Conservation (phyloP, 1,284 basidiomycete genomes). For the Pseudozyma hubeiensis region DNA sequence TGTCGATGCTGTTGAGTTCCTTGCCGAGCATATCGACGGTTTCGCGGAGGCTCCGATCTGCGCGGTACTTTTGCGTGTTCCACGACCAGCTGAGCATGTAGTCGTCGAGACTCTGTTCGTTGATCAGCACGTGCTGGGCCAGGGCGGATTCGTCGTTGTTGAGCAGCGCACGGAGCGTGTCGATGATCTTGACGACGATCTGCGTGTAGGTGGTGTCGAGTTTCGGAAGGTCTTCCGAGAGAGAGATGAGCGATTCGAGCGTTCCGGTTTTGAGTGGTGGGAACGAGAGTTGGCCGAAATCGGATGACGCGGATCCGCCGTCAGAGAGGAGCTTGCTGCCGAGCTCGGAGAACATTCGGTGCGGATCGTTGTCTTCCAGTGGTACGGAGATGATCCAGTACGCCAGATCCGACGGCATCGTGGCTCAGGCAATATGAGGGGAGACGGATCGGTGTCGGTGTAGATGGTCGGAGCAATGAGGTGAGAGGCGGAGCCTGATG, state of each 20-base stretch:
- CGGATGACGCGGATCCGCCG: constrained; percentile 48
- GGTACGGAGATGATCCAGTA: constrained; percentile 74
- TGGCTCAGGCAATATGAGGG: neutral
- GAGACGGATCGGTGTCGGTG: neutral
- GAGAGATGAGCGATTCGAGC: constrained; percentile 85
- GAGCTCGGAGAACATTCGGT: constrained; percentile 71
- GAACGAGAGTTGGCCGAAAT: constrained; percentile 60
- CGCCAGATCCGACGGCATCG: constrained; percentile 72
- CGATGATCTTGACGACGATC: constrained; percentile 90
- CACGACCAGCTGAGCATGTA: constrained; percentile 79
- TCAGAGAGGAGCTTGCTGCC: constrained; percentile 68
- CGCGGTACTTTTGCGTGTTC: constrained; percentile 88
- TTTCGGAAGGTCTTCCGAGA: constrained; percentile 94
- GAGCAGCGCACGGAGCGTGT: constrained; percentile 88
- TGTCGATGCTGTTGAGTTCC: constrained; percentile 70
- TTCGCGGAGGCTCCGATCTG: constrained; percentile 81
- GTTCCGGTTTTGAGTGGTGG: constrained; percentile 81
- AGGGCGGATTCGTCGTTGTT: constrained; percentile 89
- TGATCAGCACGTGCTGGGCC: constrained; percentile 83
- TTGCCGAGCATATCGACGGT: constrained; percentile 84
- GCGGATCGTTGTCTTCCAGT: constrained; percentile 71
- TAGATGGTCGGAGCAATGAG: constrained; percentile 1
- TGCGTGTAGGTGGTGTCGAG: constrained; percentile 88
- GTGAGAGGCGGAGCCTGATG: neutral
- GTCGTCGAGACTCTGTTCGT: constrained; percentile 83